These are phyloP conservation scores for Mycena polygramma DNA, from an alignment of 768 basidiomycete species.

Conservation along the genomic window DNA sequence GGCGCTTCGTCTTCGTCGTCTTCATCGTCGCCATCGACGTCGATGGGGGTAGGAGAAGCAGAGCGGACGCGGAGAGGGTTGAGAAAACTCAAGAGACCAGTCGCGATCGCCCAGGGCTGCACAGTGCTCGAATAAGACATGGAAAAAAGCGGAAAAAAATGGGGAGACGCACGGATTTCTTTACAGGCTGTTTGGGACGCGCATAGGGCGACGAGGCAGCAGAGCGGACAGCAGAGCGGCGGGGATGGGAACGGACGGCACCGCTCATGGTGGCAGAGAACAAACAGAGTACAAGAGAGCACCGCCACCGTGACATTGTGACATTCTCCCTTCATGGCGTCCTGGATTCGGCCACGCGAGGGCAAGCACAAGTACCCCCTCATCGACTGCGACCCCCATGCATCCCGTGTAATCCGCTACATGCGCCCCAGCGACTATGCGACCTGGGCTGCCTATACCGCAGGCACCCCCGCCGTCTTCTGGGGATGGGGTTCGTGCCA, in stretches of 20 bases:
- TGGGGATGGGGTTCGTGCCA: conserved; percentile 83
- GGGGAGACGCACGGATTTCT: conserved; percentile 62
- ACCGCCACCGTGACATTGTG: conserved; percentile 8
- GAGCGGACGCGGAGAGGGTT: conserved; percentile 60
- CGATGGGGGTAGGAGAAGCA: conserved; percentile 33
- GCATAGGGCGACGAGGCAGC: conserved; percentile 69
- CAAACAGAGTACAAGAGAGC: conserved; percentile 1
- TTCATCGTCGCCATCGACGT: conserved; percentile 40
- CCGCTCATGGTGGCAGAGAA: conserved; percentile 60
- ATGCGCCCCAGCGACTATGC: conserved; percentile 91
- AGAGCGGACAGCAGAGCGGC: conserved; percentile 53
- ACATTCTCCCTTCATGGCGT: neutral
- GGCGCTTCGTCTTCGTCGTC: conserved; percentile 33
- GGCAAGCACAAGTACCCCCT: conserved; percentile 83
- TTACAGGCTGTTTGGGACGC: conserved; percentile 47
- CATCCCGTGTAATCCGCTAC: conserved; percentile 87
- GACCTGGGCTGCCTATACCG: conserved; percentile 84
- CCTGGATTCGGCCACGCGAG: conserved; percentile 60
- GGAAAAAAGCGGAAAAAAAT: conserved; percentile 27
- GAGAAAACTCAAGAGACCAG: conserved; percentile 61
- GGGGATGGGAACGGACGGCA: conserved; percentile 61
- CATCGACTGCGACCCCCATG: conserved; percentile 95
- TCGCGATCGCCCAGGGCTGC: conserved; percentile 65
- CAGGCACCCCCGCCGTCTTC: conserved; percentile 83
- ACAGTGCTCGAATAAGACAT: conserved; percentile 32